A percentile compares a stretch with the other conserved stretches of the same genome.
Evolutionary conservation across 78 protist genomes (phyloP).

Genomic region (Ministeria vibrans): DNA sequence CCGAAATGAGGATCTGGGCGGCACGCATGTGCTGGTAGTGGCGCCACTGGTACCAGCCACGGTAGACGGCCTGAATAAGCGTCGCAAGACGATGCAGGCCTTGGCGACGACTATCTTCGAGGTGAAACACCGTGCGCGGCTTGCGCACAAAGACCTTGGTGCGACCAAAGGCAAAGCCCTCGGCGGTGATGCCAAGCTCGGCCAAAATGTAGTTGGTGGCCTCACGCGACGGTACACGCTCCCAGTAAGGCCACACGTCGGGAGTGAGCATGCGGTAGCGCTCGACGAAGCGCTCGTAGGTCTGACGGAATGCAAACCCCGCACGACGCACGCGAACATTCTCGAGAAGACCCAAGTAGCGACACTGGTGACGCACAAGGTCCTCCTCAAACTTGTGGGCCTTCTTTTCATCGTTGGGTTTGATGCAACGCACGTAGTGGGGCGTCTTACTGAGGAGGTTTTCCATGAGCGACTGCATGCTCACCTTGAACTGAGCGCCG

Average conservation of each 20-base stretch:
- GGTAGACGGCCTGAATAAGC: conserved; percentile 39
- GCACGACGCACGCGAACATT: conserved; percentile 82
- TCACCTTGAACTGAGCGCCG: neutral
- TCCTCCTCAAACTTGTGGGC: conserved; percentile 18
- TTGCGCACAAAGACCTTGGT: conserved; percentile 73
- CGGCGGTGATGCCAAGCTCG: neutral
- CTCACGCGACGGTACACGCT: conserved; percentile 54
- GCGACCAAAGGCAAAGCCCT: conserved; percentile 61
- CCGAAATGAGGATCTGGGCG: neutral
- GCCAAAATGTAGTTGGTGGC: conserved; percentile 11
- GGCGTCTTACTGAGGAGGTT: conserved; percentile 16
- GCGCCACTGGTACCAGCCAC: conserved; percentile 1
- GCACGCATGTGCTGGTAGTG: neutral
- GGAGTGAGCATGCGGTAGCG: conserved; percentile 29
- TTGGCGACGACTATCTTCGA: conserved; percentile 53
- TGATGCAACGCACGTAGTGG: conserved; percentile 82
- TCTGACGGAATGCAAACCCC: conserved; percentile 75
- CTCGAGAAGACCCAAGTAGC: conserved; percentile 79
- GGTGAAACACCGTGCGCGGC: conserved; percentile 51
- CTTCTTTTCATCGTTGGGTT: conserved; percentile 57
- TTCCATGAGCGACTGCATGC: neutral
- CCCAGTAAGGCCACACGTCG: conserved; percentile 62
- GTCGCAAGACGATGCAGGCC: conserved; percentile 39
- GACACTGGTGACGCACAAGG: neutral
- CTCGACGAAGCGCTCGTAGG: conserved; percentile 42